A percentile compares a stretch with the other conserved stretches of the same genome.
Evolutionary conservation across 2,329 filamentous ascomycete genomes (phyloP).

Genomic region (Pyrenophora graminea): DNA sequence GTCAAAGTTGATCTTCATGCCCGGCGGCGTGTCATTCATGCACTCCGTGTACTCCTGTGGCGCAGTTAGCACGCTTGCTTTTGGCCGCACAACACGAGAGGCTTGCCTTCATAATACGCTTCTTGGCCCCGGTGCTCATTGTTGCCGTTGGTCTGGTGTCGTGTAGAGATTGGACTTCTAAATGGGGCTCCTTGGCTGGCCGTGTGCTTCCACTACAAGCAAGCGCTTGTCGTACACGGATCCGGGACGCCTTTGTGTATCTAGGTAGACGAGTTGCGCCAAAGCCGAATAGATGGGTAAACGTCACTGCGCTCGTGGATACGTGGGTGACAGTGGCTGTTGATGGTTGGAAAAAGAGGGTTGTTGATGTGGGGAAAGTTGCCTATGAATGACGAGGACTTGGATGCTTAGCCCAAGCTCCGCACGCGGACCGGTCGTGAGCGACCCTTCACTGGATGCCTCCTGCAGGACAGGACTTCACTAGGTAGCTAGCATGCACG

Average conservation of each 20-base stretch:
- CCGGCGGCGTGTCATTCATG: constrained; percentile 40
- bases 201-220: background rate
- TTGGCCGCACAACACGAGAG: background rate
- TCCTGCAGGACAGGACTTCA: constrained; percentile 3
- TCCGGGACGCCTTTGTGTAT: too few species aligned
- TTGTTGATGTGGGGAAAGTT: constrained; percentile 18
- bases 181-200: constrained; percentile 7
- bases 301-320: constrained; percentile 5
- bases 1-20: constrained; percentile 54
- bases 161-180: constrained; percentile 9
- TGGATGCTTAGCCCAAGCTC: constrained; percentile 18
- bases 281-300: background rate
- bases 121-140: constrained; percentile 48
- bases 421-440: constrained; percentile 13
- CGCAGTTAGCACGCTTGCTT: constrained; percentile 14
- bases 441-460: constrained; percentile 8
- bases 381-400: constrained; percentile 19
- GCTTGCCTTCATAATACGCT: constrained; percentile 53
- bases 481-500: constrained; percentile 2
- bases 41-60: constrained; percentile 45
- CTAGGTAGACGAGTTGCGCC: background rate
- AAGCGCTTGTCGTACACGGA: background rate
- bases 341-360: constrained; percentile 11
- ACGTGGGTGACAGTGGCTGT: constrained; percentile 6
- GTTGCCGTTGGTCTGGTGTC: constrained; percentile 20